phyloP scores from a whole-genome alignment of 768 basidiomycete species.

The Roridomyces roridus region DNA sequence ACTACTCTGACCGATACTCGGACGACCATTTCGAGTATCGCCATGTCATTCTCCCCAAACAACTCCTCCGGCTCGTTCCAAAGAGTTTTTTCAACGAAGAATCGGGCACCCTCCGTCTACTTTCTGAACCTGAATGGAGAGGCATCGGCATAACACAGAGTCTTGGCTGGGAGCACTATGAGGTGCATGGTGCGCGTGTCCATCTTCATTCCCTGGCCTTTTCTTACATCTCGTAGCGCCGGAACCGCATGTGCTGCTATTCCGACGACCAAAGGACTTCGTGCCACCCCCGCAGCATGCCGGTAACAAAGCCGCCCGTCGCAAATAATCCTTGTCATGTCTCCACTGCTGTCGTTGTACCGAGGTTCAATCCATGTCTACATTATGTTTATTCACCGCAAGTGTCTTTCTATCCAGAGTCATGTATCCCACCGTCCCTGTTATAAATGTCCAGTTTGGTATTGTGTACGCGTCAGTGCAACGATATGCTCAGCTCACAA shows the following conservation, averaged over 20 bases:
- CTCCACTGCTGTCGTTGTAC: slow-evolving; percentile 10
- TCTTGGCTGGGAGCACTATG: slow-evolving; percentile 96
- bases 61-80: slow-evolving; percentile 91
- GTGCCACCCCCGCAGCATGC: slow-evolving; percentile 57
- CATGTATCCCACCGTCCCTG: background rate
- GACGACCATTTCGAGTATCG: slow-evolving; percentile 96
- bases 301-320: slow-evolving; percentile 23
- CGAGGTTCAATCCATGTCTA: slow-evolving; percentile 6
- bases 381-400: slow-evolving; percentile 9
- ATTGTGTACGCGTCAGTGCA: too few relatives aligned
- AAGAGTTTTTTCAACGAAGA: slow-evolving; percentile 82
- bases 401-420: background rate
- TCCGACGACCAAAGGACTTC: slow-evolving; percentile 81
- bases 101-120: slow-evolving; percentile 78
- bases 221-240: slow-evolving; percentile 60
- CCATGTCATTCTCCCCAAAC: slow-evolving; percentile 96
- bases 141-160: slow-evolving; percentile 96
- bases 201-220: background rate
- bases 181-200: slow-evolving; percentile 81
- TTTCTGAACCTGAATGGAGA: slow-evolving; percentile 92
- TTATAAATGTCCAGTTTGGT: background rate
- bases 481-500: too few relatives aligned
- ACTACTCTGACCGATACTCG: slow-evolving; percentile 90
- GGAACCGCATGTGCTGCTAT: slow-evolving; percentile 93
- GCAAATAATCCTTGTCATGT: slow-evolving; percentile 12